Evolutionary conservation across 1,284 basidiomycete genomes (phyloP).

Genomic region (Phellinidium pouzarii): DNA sequence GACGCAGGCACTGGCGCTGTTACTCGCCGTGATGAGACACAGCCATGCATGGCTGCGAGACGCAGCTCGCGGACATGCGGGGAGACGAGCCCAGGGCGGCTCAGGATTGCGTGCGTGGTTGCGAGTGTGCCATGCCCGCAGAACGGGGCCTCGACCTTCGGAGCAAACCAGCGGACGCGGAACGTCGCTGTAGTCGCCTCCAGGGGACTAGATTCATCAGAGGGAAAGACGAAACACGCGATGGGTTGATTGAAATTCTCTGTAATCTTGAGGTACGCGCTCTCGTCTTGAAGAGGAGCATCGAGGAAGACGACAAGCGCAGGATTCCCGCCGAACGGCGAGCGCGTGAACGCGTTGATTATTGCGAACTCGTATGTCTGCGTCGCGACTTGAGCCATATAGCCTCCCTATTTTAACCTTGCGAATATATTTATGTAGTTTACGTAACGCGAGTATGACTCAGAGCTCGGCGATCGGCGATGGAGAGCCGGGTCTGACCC

Average conservation of each 20-base stretch:
- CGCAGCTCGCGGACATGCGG: constrained; percentile 28
- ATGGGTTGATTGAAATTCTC: constrained; percentile 44
- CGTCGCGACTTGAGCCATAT: not conserved
- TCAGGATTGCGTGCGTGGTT: constrained; percentile 36
- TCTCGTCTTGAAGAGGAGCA: constrained; percentile 23
- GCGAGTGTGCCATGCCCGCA: constrained; percentile 50
- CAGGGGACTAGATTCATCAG: constrained; percentile 23
- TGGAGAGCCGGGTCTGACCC: too few relatives aligned
- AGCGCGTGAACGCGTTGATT: constrained; percentile 43
- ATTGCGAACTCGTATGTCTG: constrained; percentile 27
- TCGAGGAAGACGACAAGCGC: constrained; percentile 41
- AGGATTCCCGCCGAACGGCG: constrained; percentile 43
- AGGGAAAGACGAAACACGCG: constrained; percentile 33
- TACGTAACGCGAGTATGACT: not conserved
- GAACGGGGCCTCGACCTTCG: constrained; percentile 30
- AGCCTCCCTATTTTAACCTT: not conserved
- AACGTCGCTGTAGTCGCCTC: constrained; percentile 23
- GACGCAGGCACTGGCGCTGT: constrained; percentile 3
- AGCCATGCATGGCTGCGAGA: constrained; percentile 29
- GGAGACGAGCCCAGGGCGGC: constrained; percentile 22
- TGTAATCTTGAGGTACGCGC: constrained; percentile 32
- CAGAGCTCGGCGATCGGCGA: too few relatives aligned
- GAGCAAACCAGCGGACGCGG: constrained; percentile 36
- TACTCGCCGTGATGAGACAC: constrained; percentile 11
- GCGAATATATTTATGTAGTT: not conserved